Conservation (phyloP, 805 yeast species). For the Ogataea saltuana region DNA sequence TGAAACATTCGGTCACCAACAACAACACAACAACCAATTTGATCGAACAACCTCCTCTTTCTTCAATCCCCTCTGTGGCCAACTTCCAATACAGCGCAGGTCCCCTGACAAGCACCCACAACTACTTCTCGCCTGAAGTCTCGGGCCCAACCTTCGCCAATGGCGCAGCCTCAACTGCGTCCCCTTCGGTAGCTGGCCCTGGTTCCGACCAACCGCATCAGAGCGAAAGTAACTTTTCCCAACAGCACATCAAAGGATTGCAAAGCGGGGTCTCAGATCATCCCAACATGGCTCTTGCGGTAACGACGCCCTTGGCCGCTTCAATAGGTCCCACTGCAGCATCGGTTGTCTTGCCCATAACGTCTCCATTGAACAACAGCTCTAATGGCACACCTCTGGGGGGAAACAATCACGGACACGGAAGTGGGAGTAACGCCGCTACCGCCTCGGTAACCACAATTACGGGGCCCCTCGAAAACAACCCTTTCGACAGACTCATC, state of each 20-base stretch:
- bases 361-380: slow-evolving; percentile 28
- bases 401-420: slow-evolving; percentile 7
- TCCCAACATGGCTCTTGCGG: slow-evolving; percentile 23
- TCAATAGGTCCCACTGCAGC: slow-evolving; percentile 39
- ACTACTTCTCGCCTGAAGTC: slow-evolving; percentile 12
- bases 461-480: slow-evolving; percentile 14
- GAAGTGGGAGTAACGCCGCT: background rate
- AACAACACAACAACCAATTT: slow-evolving; percentile 18
- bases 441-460: background rate
- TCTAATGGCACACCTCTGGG: background rate
- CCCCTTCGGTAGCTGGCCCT: slow-evolving; percentile 11
- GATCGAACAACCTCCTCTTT: slow-evolving; percentile 37
- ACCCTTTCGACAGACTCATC: slow-evolving; percentile 29
- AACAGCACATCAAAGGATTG: slow-evolving; percentile 28
- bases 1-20: slow-evolving; percentile 33
- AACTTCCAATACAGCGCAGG: slow-evolving; percentile 28
- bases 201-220: background rate
- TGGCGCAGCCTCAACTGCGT: background rate
- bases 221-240: slow-evolving; percentile 5
- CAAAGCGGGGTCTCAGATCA: slow-evolving; percentile 15
- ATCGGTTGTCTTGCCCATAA: slow-evolving; percentile 34
- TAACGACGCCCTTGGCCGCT: slow-evolving; percentile 39
- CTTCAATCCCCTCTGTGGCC: slow-evolving; percentile 39
- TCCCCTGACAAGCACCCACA: slow-evolving; percentile 19
- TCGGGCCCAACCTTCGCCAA: slow-evolving; percentile 1